A percentile compares a stretch with the other conserved stretches of the same genome.
phyloP scores from a whole-genome alignment of 2,329 filamentous ascomycete genomes.

The Aspergillus japonicus region DNA sequence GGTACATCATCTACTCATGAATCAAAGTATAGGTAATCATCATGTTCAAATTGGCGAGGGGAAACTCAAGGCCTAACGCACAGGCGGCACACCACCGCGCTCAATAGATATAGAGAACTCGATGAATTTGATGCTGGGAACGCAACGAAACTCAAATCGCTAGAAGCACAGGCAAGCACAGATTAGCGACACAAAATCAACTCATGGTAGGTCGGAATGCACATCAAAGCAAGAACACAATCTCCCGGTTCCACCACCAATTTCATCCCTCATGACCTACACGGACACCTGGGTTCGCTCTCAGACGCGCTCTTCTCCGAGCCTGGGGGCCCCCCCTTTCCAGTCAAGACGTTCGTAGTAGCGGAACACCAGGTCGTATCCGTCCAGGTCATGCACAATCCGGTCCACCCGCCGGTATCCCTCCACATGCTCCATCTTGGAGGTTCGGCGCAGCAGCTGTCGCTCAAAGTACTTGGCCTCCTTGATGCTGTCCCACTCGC shows the following conservation, averaged over 20 bases:
- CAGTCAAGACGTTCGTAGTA: conserved; percentile 93
- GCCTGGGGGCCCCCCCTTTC: conserved; percentile 62
- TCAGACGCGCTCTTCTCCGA: conserved; percentile 52
- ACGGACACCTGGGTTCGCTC: neutral
- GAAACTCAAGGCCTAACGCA: neutral
- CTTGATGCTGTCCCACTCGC: conserved; percentile 30
- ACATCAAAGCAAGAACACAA: neutral
- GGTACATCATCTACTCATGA: neutral
- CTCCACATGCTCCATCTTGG: conserved; percentile 71
- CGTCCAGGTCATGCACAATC: conserved; percentile 95
- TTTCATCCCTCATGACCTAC: neutral
- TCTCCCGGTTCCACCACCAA: conserved; percentile 1
- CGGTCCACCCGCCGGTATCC: conserved; percentile 89
- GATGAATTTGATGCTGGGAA: neutral
- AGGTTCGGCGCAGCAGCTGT: conserved; percentile 44
- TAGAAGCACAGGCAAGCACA: neutral
- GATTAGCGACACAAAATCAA: neutral
- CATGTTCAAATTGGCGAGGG: neutral
- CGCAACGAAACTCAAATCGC: neutral
- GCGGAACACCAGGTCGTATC: conserved; percentile 93
- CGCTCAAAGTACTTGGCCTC: conserved; percentile 45
- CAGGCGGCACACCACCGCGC: neutral
- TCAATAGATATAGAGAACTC: neutral
- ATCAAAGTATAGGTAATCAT: neutral
- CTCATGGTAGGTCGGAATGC: neutral